These are phyloP conservation scores for Dacryopinax primogenitus DNA, from an alignment of 768 basidiomycete genomes.

Conservation along the genomic window DNA sequence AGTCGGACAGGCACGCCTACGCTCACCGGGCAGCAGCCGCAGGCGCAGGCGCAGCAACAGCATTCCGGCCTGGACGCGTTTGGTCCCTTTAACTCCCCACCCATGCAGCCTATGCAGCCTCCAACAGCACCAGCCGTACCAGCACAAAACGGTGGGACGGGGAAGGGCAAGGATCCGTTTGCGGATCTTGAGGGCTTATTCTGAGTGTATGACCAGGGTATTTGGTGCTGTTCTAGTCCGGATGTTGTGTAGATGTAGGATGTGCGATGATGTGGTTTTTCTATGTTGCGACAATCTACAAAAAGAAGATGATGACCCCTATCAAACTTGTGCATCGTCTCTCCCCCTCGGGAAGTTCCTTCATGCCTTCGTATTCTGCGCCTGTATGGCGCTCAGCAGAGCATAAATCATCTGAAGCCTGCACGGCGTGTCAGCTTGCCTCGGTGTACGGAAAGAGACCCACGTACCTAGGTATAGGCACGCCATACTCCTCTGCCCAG, in stretches of 20 bases:
- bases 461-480: constrained; percentile 4
- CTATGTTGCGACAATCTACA: neutral
- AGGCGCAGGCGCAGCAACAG: neutral
- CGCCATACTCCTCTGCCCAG: neutral
- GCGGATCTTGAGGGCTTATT: constrained; percentile 71
- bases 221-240: neutral
- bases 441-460: neutral
- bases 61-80: neutral
- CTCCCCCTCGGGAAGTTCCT: neutral
- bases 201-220: constrained; percentile 22
- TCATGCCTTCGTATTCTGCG: neutral
- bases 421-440: neutral
- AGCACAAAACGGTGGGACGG: neutral
- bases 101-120: neutral
- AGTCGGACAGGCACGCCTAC: neutral
- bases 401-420: constrained; percentile 1
- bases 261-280: neutral
- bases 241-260: neutral
- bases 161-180: constrained; percentile 56
- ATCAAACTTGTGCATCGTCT: neutral
- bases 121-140: neutral
- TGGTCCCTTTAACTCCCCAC: neutral
- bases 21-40: neutral
- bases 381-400: constrained; percentile 1
- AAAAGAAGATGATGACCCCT: neutral